Conservation (phyloP, 371 early-diverging fungal genomes). For the Mucor lusitanicus region DNA sequence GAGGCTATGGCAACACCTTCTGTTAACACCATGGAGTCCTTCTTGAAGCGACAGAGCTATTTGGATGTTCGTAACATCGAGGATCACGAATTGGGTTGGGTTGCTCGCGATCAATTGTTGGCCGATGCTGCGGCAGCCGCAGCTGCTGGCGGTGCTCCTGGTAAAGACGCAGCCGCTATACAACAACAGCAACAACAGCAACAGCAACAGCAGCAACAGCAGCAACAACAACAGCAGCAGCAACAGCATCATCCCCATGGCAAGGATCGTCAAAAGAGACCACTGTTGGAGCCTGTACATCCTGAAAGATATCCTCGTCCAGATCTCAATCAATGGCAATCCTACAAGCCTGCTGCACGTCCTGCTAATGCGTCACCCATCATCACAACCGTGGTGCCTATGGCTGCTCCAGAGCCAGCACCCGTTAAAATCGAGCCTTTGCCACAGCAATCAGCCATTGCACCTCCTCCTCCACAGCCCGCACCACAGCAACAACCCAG, state of each 20-base stretch:
- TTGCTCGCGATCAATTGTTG: slow-evolving; percentile 5
- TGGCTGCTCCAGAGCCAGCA: not conserved
- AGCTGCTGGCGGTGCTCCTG: not conserved
- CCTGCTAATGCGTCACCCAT: slow-evolving; percentile 18
- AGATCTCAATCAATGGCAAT: slow-evolving; percentile 75
- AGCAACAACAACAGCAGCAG: slow-evolving; percentile 3
- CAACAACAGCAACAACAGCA: not conserved
- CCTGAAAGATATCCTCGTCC: slow-evolving; percentile 77
- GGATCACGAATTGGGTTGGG: slow-evolving; percentile 55
- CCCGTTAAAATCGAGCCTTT: slow-evolving; percentile 1
- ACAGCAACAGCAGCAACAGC: not conserved
- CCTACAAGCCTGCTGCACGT: slow-evolving; percentile 63
- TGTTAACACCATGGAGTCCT: slow-evolving; percentile 47
- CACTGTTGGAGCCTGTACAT: slow-evolving; percentile 70
- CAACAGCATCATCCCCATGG: slow-evolving; percentile 5
- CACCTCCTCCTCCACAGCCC: not conserved
- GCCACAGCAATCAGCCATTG: slow-evolving; percentile 5
- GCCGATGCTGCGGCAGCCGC: slow-evolving; percentile 6
- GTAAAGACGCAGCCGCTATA: not conserved
- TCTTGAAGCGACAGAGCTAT: slow-evolving; percentile 69
- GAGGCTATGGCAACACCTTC: slow-evolving; percentile 60
- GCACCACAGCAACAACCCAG: slow-evolving; percentile 10
- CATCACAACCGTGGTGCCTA: slow-evolving; percentile 6
- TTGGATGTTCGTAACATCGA: slow-evolving; percentile 61
- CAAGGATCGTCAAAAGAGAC: slow-evolving; percentile 43